Evolutionary conservation across 352 stramenopile genomes (phyloP), one percentile per base, ranked within the genome.

Genomic region (Phytophthora gonapodyides): DNA sequence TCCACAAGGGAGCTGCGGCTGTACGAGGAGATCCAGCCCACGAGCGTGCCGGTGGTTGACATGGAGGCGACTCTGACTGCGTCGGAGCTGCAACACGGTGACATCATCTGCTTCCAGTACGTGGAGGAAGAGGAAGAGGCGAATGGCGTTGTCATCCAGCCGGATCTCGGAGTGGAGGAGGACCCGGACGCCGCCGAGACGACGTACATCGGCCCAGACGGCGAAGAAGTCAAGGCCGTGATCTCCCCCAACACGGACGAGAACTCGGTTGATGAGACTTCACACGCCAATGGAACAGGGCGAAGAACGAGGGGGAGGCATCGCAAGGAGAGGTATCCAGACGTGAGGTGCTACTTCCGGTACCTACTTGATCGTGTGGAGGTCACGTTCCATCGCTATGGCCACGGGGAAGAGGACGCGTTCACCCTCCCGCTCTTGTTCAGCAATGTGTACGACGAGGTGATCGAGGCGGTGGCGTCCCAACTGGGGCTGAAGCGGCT

Each of bases 41-140:
- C 72, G 1, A 63, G 73, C 5, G 73, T 96, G 19, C 74, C 76
- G 0, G 63, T 80, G 49, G 84, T 96, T 31, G 71, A 82, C 2
- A 71, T 82, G 67, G 67, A 76, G 7, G 50, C 51, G 21, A 84
- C 71, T 0, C 65, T 96, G 0, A 55, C 66, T 10, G 60, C 52
- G 0, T 67, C 74, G 1, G 87, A 94, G 37, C 89, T 96, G 58
- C 87, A 96, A 52, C 61, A 84, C 43, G 87, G 87, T 6, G 87
- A 96, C 52, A 96, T 96, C 12, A 74, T 96, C 47, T 93, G 86
- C 58, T 94, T 83, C 45, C 85, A 94, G 55, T 82, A 71, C 15
- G 71, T 67, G 31, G 69, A 86, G 5, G 72, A 80, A 16, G 67
- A 77, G 21, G 57, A 68, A 12, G 57, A 37, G 36, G 63, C 57